Evolutionary conservation across 495 filamentous ascomycete species (phyloP), one percentile per base, ranked within the genome.

Genomic region (Aspergillus coremiiformis): DNA sequence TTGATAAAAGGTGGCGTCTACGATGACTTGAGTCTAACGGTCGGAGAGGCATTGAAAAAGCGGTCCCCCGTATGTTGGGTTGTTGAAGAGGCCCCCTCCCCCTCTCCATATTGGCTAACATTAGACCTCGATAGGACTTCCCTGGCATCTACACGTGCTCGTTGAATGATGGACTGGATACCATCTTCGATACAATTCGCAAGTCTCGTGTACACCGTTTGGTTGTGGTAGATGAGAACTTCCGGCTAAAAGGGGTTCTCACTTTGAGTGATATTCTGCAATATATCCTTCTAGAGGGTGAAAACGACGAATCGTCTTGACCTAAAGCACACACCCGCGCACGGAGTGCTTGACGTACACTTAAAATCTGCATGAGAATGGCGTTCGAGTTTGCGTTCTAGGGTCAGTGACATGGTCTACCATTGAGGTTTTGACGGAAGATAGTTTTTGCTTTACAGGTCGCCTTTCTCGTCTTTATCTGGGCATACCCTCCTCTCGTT

Each of bases 251-350:
- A 66, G 93, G 93, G 39, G 80, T 99, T 15, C 82, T 99, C 23
- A 96, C 91, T 7, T 75, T 99, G 51, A 96, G 91, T 56, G 94
- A 99, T 68, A 96, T 99, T 55, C 78, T 99, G 52, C 89, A 94
- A 61, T 96, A 97, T 66, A 85, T 95, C 44, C 79, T 99, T 39
- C 78, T 96, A 21, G 85, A 89, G 58, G 91, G 89, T 33, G 91
- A 94, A 63, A 67, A 50, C 62, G 70, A 74, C 52, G 70, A 74
- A 64, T 53, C 54, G 60, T 65, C 37, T 55, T 70, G 66, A 71
- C 58, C 44, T 32, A 50, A 47, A 46, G 19, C 9, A 33, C 27
- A 35, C 22, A 12, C 19, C 15, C 19, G 44, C 48, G 42, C 26
- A 37, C 32, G 22, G 46, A 45, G 42, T 39, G 30, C 35, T 49